A percentile compares a stretch with the other conserved stretches of the same genome.
Evolutionary conservation across 352 stramenopile genomes (phyloP).

Genomic region (Pythium grandisporangium): DNA sequence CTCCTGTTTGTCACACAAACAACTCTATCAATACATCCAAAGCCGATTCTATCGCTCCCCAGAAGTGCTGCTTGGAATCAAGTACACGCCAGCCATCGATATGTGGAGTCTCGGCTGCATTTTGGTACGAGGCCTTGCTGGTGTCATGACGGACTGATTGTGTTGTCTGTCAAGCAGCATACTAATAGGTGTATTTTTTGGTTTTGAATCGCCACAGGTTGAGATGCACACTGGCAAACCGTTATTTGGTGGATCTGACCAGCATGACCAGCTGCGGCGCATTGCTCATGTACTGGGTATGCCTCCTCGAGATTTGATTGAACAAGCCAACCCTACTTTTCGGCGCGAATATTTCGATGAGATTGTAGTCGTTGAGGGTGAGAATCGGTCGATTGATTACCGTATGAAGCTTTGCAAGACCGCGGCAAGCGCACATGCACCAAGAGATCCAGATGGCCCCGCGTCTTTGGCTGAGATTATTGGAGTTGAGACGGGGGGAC

Average conservation of each 20-base stretch:
- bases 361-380: conserved; percentile 39
- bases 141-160: not conserved
- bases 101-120: conserved; percentile 89
- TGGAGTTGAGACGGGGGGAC: conserved; percentile 26
- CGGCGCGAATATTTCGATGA: conserved; percentile 92
- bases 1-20: conserved; percentile 91
- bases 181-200: too few relatives aligned
- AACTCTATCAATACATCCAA: conserved; percentile 98
- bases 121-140: conserved; percentile 28
- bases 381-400: conserved; percentile 49
- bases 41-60: conserved; percentile 95
- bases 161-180: not conserved
- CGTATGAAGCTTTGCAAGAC: conserved; percentile 56
- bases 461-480: conserved; percentile 56
- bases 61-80: conserved; percentile 79
- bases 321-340: conserved; percentile 72
- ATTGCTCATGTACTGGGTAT: conserved; percentile 95
- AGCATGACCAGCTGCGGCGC: conserved; percentile 96
- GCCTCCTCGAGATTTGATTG: conserved; percentile 88
- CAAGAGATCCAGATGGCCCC: conserved; percentile 19
- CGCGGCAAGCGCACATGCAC: conserved; percentile 7
- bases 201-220: too few relatives aligned
- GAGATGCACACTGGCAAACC: conserved; percentile 98
- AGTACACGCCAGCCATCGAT: conserved; percentile 79
- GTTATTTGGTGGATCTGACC: conserved; percentile 94